A percentile compares a stretch with the other conserved stretches of the same genome.
Conservation (phyloP, 306 rosid species). For the Castanopsis chinensis region DNA sequence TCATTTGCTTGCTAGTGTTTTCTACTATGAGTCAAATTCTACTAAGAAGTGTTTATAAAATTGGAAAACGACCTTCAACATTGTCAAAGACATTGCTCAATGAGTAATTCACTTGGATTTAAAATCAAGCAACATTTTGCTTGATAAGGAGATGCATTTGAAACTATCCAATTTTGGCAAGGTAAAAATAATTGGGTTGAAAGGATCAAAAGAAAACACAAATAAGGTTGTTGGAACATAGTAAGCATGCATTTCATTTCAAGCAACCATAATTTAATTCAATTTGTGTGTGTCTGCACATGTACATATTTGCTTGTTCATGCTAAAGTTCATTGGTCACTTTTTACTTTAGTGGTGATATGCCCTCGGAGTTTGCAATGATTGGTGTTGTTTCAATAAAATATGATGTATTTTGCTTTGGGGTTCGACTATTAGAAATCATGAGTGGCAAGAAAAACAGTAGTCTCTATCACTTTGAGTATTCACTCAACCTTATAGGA, state of each 20-base stretch:
- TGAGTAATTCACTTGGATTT: slow-evolving; percentile 38
- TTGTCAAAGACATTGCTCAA: slow-evolving; percentile 38
- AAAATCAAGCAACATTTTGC: slow-evolving; percentile 36
- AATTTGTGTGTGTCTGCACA: no score
- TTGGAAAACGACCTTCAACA: slow-evolving; percentile 30
- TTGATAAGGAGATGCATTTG: slow-evolving; percentile 38
- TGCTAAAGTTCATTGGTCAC: background rate
- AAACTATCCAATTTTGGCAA: slow-evolving; percentile 46
- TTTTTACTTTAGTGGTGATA: background rate
- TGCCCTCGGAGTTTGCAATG: slow-evolving; percentile 13
- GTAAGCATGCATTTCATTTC: slow-evolving; percentile 19
- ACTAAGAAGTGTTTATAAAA: background rate
- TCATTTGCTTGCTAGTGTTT: background rate
- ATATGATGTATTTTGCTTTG: slow-evolving; percentile 20
- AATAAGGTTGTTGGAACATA: slow-evolving; percentile 35
- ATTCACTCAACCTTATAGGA: slow-evolving; percentile 6
- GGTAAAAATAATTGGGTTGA: slow-evolving; percentile 30
- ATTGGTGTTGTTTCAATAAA: slow-evolving; percentile 21
- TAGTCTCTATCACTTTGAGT: background rate
- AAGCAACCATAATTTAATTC: background rate
- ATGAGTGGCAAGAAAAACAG: slow-evolving; percentile 10
- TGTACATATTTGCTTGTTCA: no score
- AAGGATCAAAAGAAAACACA: slow-evolving; percentile 27
- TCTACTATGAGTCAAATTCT: slow-evolving; percentile 6
- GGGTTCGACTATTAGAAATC: slow-evolving; percentile 13